Conservation (phyloP, 768 basidiomycete genomes). For the Auriculariales sp. region DNA sequence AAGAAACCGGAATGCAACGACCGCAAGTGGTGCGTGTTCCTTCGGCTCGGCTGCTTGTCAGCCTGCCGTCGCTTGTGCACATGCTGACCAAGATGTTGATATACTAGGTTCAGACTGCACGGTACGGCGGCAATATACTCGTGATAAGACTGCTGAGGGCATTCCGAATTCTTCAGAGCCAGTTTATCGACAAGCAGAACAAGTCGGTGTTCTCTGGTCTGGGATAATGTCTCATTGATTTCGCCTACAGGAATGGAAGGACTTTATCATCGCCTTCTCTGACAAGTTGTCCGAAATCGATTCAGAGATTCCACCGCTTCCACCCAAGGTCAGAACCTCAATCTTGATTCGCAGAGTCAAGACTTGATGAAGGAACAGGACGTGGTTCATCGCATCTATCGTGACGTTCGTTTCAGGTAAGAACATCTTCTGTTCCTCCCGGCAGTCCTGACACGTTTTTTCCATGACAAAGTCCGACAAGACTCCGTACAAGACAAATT, state of each 20-base stretch:
- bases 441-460: too few species aligned
- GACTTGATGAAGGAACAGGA: too few species aligned
- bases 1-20: slow-evolving; percentile 70
- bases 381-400: slow-evolving; percentile 81
- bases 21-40: slow-evolving; percentile 76
- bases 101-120: too few species aligned
- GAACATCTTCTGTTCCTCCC: too few species aligned
- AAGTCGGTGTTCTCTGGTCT: slow-evolving; percentile 14
- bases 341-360: too few species aligned
- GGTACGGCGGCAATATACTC: too few species aligned
- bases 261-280: slow-evolving; percentile 62
- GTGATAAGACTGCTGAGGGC: too few species aligned
- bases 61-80: too few species aligned
- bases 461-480: slow-evolving; percentile 89
- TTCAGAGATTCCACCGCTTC: slow-evolving; percentile 71
- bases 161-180: slow-evolving; percentile 53
- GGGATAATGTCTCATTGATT: too few species aligned
- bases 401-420: slow-evolving; percentile 47
- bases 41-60: too few species aligned
- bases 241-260: slow-evolving; percentile 65
- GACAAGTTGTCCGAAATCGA: slow-evolving; percentile 57
- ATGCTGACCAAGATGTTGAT: too few species aligned
- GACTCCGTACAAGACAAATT: slow-evolving; percentile 80
- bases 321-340: too few species aligned
- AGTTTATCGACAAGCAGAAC: slow-evolving; percentile 67